These are phyloP conservation scores for Penicillium sp. DNA, from an alignment of 2,329 filamentous ascomycete species.

Conservation along the genomic window DNA sequence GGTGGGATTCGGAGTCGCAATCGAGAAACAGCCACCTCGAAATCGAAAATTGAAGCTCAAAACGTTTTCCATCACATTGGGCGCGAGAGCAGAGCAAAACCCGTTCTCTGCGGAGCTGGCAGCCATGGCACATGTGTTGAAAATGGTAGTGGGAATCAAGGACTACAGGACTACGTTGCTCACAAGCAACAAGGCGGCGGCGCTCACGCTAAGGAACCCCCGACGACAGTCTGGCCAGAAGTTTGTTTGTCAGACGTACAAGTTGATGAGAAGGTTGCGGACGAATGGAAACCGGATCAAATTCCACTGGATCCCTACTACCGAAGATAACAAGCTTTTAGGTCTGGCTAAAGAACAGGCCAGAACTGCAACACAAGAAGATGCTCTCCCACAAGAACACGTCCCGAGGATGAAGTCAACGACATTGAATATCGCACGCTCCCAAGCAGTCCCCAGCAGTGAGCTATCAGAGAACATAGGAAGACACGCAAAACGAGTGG, in stretches of 20 bases:
- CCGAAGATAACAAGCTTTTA: conserved; percentile 14
- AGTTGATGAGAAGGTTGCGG: conserved; percentile 19
- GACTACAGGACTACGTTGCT: conserved; percentile 19
- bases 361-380: conserved; percentile 7
- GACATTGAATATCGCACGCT: no score
- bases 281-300: conserved; percentile 20
- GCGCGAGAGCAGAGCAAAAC: conserved; percentile 22
- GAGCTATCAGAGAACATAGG: no score
- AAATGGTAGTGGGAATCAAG: conserved; percentile 17
- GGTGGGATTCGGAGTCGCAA: conserved; percentile 23
- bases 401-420: no score
- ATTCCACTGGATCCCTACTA: conserved; percentile 18
- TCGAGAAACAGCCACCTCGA: conserved; percentile 29
- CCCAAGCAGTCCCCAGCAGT: no score
- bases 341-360: conserved; percentile 24
- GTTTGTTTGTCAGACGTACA: conserved; percentile 20
- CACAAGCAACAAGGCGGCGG: conserved; percentile 24
- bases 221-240: no score
- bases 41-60: conserved; percentile 21
- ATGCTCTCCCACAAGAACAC: no score
- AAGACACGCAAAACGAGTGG: no score
- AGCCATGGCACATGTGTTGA: conserved; percentile 22
- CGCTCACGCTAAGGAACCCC: conserved; percentile 21
- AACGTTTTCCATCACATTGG: conserved; percentile 17
- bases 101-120: conserved; percentile 23